phyloP scores from a whole-genome alignment of 2,329 filamentous ascomycete species.

The Penicillium brevicompactum region DNA sequence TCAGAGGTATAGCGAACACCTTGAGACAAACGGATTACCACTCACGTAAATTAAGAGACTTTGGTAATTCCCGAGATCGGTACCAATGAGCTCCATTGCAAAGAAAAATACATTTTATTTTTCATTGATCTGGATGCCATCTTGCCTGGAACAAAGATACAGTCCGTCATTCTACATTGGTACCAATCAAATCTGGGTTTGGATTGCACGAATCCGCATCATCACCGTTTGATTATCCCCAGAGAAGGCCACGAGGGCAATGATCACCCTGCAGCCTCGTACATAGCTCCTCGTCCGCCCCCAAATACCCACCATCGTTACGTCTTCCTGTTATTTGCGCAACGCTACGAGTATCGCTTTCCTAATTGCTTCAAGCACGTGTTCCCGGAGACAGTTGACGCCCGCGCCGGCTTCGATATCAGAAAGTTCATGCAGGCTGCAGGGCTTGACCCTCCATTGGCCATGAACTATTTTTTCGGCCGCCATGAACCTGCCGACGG shows the following conservation, averaged over 20 bases:
- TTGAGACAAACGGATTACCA: neutral
- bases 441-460: conserved; percentile 32
- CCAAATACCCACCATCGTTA: conserved; percentile 32
- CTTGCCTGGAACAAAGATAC: conserved; percentile 7
- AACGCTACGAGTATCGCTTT: conserved; percentile 28
- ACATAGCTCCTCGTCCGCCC: conserved; percentile 35
- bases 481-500: conserved; percentile 27
- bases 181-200: conserved; percentile 25
- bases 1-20: neutral
- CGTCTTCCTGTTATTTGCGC: conserved; percentile 33
- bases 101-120: conserved; percentile 23
- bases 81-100: conserved; percentile 6
- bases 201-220: conserved; percentile 3
- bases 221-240: neutral
- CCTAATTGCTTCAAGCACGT: conserved; percentile 35
- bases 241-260: neutral
- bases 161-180: conserved; percentile 31
- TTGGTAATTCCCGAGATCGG: conserved; percentile 21
- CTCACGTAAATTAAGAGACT: conserved; percentile 7
- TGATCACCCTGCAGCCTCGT: conserved; percentile 9
- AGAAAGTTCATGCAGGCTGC: conserved; percentile 36
- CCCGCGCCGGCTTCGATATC: conserved; percentile 38
- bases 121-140: conserved; percentile 30
- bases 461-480: conserved; percentile 44
- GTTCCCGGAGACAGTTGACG: conserved; percentile 26